Conservation (phyloP, 2,329 filamentous ascomycete species). For the Tolypocladium tropicale region DNA sequence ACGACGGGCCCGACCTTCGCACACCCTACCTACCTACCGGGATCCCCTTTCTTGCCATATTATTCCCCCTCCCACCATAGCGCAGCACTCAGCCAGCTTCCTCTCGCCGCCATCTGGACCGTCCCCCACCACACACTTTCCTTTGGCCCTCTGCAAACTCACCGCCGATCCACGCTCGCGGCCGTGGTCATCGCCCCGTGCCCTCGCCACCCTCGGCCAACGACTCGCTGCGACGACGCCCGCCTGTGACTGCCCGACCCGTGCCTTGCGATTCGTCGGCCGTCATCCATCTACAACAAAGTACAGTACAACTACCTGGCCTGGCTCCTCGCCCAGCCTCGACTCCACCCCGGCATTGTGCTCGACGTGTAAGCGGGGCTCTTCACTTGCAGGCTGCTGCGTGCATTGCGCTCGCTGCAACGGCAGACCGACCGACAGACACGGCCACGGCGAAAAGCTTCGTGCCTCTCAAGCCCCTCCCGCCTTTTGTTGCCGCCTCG, state of each 20-base stretch:
- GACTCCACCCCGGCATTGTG: neutral
- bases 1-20: no score
- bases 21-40: no score
- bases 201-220: neutral
- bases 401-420: neutral
- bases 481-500: neutral
- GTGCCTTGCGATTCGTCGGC: neutral
- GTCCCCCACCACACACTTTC: constrained; percentile 1
- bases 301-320: neutral
- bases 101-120: neutral
- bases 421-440: neutral
- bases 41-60: no score
- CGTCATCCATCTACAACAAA: neutral
- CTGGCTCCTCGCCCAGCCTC: neutral
- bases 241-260: neutral
- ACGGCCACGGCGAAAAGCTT: neutral
- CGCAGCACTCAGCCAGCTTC: neutral
- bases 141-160: neutral
- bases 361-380: neutral
- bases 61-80: neutral
- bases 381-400: neutral
- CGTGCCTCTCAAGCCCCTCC: neutral
- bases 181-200: neutral
- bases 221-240: neutral
- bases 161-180: neutral